Conservation (phyloP, 306 rosid genomes). For the Ochetophila trinervis region DNA sequence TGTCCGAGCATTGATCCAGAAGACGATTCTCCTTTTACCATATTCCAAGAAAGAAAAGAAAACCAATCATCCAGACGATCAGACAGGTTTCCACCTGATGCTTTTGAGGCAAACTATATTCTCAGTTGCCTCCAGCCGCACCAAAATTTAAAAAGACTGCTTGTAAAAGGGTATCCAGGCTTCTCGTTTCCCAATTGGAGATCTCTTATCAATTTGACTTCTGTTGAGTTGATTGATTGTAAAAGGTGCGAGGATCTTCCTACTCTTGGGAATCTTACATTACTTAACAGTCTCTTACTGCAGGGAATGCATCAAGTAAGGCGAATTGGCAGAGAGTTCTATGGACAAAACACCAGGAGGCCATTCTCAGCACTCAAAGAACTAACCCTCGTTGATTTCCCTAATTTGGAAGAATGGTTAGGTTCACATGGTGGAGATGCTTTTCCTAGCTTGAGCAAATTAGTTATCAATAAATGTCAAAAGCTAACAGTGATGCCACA, state of each 20-base stretch:
- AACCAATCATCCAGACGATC: not conserved
- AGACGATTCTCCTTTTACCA: not conserved
- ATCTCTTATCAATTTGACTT: not conserved
- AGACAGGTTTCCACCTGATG: not conserved
- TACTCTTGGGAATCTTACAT: not conserved
- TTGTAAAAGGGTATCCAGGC: not conserved
- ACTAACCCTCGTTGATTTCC: constrained; percentile 1
- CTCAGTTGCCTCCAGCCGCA: not conserved
- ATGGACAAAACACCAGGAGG: not conserved
- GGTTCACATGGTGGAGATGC: not conserved
- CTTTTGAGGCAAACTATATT: not conserved
- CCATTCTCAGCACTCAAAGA: constrained; percentile 6
- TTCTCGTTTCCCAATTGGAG: not conserved
- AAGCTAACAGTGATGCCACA: not conserved
- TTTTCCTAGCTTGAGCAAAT: constrained; percentile 1
- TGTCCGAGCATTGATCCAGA: not conserved
- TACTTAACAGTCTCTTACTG: not conserved
- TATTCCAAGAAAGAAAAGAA: not conserved
- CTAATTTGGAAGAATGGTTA: constrained; percentile 3
- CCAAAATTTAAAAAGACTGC: not conserved
- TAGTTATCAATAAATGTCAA: not conserved
- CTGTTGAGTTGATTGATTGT: constrained; percentile 3
- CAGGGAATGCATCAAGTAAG: not conserved
- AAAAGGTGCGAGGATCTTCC: not conserved
- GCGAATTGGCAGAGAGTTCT: not conserved